A percentile compares a stretch with the other conserved stretches of the same genome.
phyloP scores from a whole-genome alignment of 257 asterid species.

The Hygrophila difformis region DNA sequence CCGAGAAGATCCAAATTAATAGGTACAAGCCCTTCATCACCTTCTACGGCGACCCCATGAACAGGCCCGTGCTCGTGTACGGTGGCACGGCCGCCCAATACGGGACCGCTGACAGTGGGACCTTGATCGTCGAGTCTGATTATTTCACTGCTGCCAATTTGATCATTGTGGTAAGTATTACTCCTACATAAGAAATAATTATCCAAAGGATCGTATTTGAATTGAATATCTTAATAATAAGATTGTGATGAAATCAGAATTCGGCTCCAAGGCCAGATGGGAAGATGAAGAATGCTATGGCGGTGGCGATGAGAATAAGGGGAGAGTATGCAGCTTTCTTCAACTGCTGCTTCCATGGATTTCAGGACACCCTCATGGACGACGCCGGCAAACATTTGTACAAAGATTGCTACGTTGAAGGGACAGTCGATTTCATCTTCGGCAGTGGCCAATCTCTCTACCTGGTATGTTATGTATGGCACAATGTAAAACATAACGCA shows the following conservation, averaged over 20 bases:
- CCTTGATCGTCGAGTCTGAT: slow-evolving; percentile 40
- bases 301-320: slow-evolving; percentile 40
- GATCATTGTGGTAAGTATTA: slow-evolving; percentile 44
- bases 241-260: slow-evolving; percentile 26
- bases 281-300: slow-evolving; percentile 28
- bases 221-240: too few species aligned
- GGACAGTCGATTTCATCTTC: slow-evolving; percentile 72
- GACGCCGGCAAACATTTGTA: slow-evolving; percentile 52
- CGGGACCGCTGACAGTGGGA: slow-evolving; percentile 54
- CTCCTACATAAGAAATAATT: too few species aligned
- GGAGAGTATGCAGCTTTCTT: slow-evolving; percentile 50
- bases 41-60: slow-evolving; percentile 46
- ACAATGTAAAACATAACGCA: too few species aligned
- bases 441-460: slow-evolving; percentile 57
- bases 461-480: slow-evolving; percentile 48
- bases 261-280: slow-evolving; percentile 62
- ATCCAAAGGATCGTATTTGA: too few species aligned
- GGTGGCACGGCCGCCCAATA: slow-evolving; percentile 44
- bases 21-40: slow-evolving; percentile 41
- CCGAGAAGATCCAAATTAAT: slow-evolving; percentile 39
- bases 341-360: slow-evolving; percentile 50
- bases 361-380: slow-evolving; percentile 76
- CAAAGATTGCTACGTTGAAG: slow-evolving; percentile 81
- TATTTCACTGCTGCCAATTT: slow-evolving; percentile 50
- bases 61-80: slow-evolving; percentile 29